A percentile compares a stretch with the other conserved stretches of the same genome.
phyloP scores from a whole-genome alignment of 2,329 filamentous ascomycete species.

The Mariannaea elegans region DNA sequence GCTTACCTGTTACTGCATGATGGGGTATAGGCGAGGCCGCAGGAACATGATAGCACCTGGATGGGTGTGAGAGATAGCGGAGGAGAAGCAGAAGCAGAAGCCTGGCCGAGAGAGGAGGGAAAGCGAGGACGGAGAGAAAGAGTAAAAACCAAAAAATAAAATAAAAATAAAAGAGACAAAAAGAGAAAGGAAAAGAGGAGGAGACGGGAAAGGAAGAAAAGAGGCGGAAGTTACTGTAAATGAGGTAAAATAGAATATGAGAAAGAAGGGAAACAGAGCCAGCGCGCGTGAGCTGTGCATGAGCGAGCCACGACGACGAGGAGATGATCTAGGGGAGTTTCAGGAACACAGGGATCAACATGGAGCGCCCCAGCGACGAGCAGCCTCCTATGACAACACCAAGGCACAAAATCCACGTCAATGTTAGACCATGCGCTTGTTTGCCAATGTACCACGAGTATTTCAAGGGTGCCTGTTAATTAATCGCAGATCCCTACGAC shows the following conservation, averaged over 20 bases:
- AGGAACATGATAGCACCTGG: neutral
- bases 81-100: neutral
- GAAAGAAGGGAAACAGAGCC: constrained; percentile 13
- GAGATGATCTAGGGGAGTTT: constrained; percentile 40
- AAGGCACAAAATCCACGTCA: constrained; percentile 16
- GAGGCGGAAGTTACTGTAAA: neutral
- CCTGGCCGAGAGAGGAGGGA: too few relatives aligned
- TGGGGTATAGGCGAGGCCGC: neutral
- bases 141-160: constrained; percentile 17
- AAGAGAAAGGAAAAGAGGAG: constrained; percentile 8
- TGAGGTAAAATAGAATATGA: neutral
- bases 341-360: constrained; percentile 41
- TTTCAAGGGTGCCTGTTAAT: constrained; percentile 3
- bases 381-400: constrained; percentile 14
- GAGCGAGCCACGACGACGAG: constrained; percentile 12
- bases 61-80: neutral
- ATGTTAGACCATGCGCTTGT: constrained; percentile 3
- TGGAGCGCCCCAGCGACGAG: constrained; percentile 26
- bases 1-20: neutral
- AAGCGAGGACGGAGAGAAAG: neutral
- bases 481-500: constrained; percentile 16
- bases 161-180: constrained; percentile 9
- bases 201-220: constrained; percentile 17
- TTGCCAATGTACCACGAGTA: constrained; percentile 1
- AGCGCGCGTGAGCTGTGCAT: neutral